These are phyloP conservation scores for Colletotrichum tropicale DNA, from an alignment of 2,329 filamentous ascomycete genomes.

Conservation along the genomic window DNA sequence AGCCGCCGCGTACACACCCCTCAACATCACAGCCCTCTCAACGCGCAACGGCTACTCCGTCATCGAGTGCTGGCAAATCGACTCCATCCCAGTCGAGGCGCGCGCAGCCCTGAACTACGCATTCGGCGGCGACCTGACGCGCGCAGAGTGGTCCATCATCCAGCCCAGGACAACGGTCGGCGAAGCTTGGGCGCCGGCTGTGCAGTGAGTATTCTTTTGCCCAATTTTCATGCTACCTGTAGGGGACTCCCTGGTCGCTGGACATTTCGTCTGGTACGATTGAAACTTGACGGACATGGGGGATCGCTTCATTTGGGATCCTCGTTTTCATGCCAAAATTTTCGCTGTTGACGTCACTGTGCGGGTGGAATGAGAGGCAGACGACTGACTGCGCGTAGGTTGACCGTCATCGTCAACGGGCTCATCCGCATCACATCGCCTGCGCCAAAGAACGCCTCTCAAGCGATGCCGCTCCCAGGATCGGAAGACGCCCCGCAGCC, in stretches of 20 bases:
- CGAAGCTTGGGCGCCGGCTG: slow-evolving; percentile 35
- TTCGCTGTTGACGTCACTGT: not conserved
- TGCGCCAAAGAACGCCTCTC: slow-evolving; percentile 21
- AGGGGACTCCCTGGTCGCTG: not conserved
- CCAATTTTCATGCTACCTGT: not conserved
- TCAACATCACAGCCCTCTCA: slow-evolving; percentile 47
- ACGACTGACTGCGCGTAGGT: slow-evolving; percentile 16
- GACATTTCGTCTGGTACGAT: not conserved
- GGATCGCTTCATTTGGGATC: not conserved
- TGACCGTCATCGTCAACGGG: slow-evolving; percentile 35
- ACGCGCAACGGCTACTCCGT: slow-evolving; percentile 40
- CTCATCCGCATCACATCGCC: slow-evolving; percentile 35
- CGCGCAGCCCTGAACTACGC: slow-evolving; percentile 33
- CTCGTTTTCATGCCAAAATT: not conserved
- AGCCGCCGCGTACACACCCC: slow-evolving; percentile 9
- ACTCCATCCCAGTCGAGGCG: slow-evolving; percentile 23
- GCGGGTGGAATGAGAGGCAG: not conserved
- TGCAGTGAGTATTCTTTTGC: slow-evolving; percentile 28
- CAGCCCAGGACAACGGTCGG: slow-evolving; percentile 32
- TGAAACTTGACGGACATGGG: not conserved
- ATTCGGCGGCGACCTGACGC: slow-evolving; percentile 28
- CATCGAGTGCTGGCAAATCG: slow-evolving; percentile 52
- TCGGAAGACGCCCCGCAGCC: not conserved
- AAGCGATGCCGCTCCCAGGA: not conserved
- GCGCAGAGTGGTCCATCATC: slow-evolving; percentile 34